Base-by-base conservation (phyloP, 2,329 filamentous ascomycete species). In the Ceratocystis smalleyi region DNA sequence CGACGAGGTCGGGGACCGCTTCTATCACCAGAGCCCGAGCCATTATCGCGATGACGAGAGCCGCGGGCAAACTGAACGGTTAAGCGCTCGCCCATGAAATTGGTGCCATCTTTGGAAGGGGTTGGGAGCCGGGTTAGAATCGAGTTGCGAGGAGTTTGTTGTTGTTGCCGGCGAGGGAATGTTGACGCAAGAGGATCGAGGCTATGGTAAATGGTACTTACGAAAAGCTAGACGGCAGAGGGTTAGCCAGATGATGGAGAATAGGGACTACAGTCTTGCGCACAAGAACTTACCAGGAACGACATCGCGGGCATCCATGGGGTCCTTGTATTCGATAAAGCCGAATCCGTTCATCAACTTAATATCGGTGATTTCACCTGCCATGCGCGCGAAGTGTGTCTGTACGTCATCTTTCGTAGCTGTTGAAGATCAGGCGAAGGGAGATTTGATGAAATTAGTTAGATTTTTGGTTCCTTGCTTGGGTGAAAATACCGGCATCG, bases 321-420 rank as follows among this genome's bases (percentile, higher is more conserved):
- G 85, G 78, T 97, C 94, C 77, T 96, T 95, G 77, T 97, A 99
- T 77, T 99, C 94, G 74, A 99, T 96, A 80, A 99, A 99, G 75
- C 94, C 94, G 74, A 99, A 99, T 73, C 94, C 94, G 75, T 96
- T 97, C 94, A 99, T 99, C 69, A 99, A 85, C 81, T 99, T 99
- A 79, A 99, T 92, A 79, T 99, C 94, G 70, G 88, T 94, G 74
- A 99, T 97, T 75, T 96, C 91, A 75, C 94, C 94, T 71, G 91
- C 92, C 74, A 92, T 94, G 85, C 96, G 91, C 75, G 87, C 87
- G 78, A 99, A 99, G 77, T 97, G 92, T 72, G 86, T 84, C 78
- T 97, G 91, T 75, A 99, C 88, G 75, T 99, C 92, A 77, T 89
- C 85, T 81, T 97, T 97, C 77, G 91, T 96, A 79, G 89, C 91